These are phyloP conservation scores for Alternaria panax DNA, from an alignment of 2,329 filamentous ascomycete genomes.

Conservation along the genomic window DNA sequence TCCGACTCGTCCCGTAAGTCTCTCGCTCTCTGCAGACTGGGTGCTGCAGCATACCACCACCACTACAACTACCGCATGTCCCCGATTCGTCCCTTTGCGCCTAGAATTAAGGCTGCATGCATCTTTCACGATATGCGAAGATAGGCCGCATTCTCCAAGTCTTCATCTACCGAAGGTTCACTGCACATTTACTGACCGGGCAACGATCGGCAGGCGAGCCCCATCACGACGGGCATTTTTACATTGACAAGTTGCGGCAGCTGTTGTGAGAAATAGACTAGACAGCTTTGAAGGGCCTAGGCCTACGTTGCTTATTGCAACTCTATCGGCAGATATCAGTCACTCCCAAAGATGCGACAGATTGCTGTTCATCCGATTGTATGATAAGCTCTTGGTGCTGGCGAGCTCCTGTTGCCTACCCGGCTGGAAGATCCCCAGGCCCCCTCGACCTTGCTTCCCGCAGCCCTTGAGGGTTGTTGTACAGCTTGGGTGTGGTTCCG, in stretches of 20 bases:
- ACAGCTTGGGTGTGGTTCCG: slow-evolving; percentile 34
- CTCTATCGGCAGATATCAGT: slow-evolving; percentile 6
- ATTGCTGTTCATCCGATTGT: slow-evolving; percentile 4
- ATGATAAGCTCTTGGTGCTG: slow-evolving; percentile 11
- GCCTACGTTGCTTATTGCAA: slow-evolving; percentile 9
- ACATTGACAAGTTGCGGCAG: slow-evolving; percentile 22
- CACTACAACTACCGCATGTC: slow-evolving; percentile 16
- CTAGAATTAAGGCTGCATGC: slow-evolving; percentile 1
- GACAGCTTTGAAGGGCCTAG: slow-evolving; percentile 13
- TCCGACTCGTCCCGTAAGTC: slow-evolving; percentile 44
- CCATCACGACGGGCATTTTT: slow-evolving; percentile 29
- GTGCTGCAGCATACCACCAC: slow-evolving; percentile 25
- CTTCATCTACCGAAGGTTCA: slow-evolving; percentile 4
- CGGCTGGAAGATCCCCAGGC: slow-evolving; percentile 44
- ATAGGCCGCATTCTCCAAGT: background rate
- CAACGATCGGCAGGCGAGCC: slow-evolving; percentile 35
- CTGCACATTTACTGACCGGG: slow-evolving; percentile 24
- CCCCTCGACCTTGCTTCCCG: slow-evolving; percentile 52
- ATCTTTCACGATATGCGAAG: background rate
- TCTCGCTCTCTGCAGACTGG: slow-evolving; percentile 17
- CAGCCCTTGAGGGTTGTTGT: slow-evolving; percentile 43
- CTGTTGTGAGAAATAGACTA: slow-evolving; percentile 21
- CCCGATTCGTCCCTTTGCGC: slow-evolving; percentile 25
- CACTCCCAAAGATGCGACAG: background rate
- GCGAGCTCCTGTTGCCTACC: slow-evolving; percentile 27